Evolutionary conservation across 2,329 filamentous ascomycete species (phyloP).

Genomic region (Coniella vitis): DNA sequence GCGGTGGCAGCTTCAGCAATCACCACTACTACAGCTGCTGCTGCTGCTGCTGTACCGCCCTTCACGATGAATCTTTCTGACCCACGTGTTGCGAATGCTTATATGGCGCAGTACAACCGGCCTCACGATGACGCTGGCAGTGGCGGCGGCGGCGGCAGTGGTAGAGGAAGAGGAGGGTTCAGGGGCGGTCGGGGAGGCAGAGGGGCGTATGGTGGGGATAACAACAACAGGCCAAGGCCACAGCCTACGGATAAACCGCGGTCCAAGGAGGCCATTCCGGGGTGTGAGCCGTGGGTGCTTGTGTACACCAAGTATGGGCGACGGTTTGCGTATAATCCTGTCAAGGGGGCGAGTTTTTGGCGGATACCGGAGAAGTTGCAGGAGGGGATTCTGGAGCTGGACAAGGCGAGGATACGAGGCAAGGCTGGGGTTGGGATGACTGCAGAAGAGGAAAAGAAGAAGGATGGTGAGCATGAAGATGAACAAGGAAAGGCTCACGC

Average conservation of each 20-base stretch:
- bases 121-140: conserved; percentile 29
- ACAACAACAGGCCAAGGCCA: conserved; percentile 52
- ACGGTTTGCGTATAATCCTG: conserved; percentile 82
- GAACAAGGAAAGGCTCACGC: conserved; percentile 31
- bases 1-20: no score
- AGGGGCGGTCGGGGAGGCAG: no score
- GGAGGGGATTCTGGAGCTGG: conserved; percentile 65
- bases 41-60: conserved; percentile 29
- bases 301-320: conserved; percentile 89
- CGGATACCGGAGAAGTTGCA: conserved; percentile 84
- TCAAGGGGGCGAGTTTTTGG: conserved; percentile 88
- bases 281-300: conserved; percentile 78
- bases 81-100: conserved; percentile 53
- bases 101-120: conserved; percentile 47
- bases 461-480: conserved; percentile 18
- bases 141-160: conserved; percentile 26
- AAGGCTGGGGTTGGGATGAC: conserved; percentile 39
- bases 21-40: conserved; percentile 18
- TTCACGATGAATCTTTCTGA: conserved; percentile 39
- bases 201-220: conserved; percentile 40
- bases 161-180: conserved; percentile 29
- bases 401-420: conserved; percentile 62
- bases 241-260: conserved; percentile 75
- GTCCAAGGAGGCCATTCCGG: conserved; percentile 70
- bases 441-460: conserved; percentile 16